phyloP scores from a whole-genome alignment of 78 protist species.

The Dictyostelium discoideum region DNA sequence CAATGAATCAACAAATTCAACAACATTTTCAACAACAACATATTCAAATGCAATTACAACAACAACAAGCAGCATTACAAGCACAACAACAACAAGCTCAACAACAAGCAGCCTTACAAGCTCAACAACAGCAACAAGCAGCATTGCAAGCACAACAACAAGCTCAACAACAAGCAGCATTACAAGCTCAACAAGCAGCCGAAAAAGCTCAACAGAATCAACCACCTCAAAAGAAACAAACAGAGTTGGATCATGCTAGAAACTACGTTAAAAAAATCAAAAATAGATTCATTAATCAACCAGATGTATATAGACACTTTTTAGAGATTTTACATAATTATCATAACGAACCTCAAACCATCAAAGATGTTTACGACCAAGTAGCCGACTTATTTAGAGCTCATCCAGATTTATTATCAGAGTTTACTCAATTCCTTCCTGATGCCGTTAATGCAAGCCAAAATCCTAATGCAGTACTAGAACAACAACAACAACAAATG shows the following conservation, averaged over 20 bases:
- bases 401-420: conserved; percentile 94
- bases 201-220: conserved; percentile 1
- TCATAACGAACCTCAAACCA: conserved; percentile 88
- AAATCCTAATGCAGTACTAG: not conserved
- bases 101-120: conserved; percentile 3
- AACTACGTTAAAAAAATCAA: conserved; percentile 91
- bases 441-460: conserved; percentile 53
- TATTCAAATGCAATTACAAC: not conserved
- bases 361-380: conserved; percentile 89
- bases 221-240: conserved; percentile 39
- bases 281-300: conserved; percentile 89
- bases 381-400: conserved; percentile 87
- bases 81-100: not conserved
- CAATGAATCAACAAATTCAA: not conserved
- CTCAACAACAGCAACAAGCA: not conserved
- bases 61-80: conserved; percentile 1
- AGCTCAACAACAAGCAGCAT: not conserved
- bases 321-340: conserved; percentile 95
- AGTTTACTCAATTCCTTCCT: conserved; percentile 96
- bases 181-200: not conserved
- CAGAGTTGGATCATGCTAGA: conserved; percentile 90
- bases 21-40: conserved; percentile 26
- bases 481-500: not conserved
- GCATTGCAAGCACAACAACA: not conserved
- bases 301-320: conserved; percentile 92